These are phyloP conservation scores for Pelargonium cotyledonis DNA, from an alignment of 441 rosid species.

Conservation along the genomic window DNA sequence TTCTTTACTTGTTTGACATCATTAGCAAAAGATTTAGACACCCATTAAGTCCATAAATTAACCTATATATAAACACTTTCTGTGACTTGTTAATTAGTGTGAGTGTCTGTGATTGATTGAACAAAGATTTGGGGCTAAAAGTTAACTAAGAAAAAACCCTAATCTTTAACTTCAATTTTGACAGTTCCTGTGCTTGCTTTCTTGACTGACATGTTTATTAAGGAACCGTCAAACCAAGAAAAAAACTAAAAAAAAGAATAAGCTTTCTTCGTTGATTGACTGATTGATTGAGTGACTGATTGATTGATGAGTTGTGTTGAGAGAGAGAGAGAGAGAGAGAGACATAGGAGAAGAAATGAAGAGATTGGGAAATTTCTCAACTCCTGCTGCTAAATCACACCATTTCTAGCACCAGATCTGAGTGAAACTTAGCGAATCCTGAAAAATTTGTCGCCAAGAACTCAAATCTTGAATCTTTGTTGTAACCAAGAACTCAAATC, in stretches of 20 bases:
- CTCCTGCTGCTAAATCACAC: background rate
- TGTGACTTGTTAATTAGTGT: too few relatives aligned
- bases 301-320: constrained; percentile 8
- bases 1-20: too few relatives aligned
- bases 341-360: background rate
- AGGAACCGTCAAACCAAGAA: constrained; percentile 20
- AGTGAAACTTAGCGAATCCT: constrained; percentile 6
- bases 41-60: too few relatives aligned
- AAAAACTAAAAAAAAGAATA: too few relatives aligned
- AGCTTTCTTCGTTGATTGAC: too few relatives aligned
- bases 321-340: constrained; percentile 8
- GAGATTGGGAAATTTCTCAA: constrained; percentile 4
- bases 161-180: constrained; percentile 17
- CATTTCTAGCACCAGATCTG: constrained; percentile 18
- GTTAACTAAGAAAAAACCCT: constrained; percentile 22
- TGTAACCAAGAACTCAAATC: background rate
- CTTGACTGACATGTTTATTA: constrained; percentile 19
- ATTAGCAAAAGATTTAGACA: too few relatives aligned
- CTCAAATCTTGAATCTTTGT: background rate
- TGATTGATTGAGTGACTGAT: background rate
- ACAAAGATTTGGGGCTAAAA: background rate
- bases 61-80: too few relatives aligned
- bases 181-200: background rate
- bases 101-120: too few relatives aligned
- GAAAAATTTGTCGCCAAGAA: too few relatives aligned